Evolutionary conservation across 352 stramenopile species (phyloP).

Genomic region (Pythium insidiosum): DNA sequence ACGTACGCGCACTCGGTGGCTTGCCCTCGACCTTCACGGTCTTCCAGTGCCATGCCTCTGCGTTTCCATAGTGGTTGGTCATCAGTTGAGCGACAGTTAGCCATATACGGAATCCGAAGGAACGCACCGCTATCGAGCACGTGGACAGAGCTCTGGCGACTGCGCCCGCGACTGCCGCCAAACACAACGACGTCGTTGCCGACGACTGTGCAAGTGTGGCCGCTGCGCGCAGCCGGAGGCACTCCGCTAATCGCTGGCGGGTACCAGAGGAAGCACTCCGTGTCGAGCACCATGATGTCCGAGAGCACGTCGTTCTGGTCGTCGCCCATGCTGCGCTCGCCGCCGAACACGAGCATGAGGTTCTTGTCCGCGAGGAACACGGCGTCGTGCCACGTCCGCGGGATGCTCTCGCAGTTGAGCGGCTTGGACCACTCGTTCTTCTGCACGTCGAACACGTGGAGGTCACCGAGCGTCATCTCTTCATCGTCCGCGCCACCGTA

Average conservation of each 20-base stretch:
- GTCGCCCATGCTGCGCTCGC: slow-evolving; percentile 64
- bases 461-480: slow-evolving; percentile 69
- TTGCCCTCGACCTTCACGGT: slow-evolving; percentile 82
- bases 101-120: too few relatives aligned
- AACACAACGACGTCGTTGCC: slow-evolving; percentile 78
- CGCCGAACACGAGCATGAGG: slow-evolving; percentile 90
- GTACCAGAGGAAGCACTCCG: slow-evolving; percentile 92
- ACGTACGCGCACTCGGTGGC: slow-evolving; percentile 82
- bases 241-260: slow-evolving; percentile 78
- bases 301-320: slow-evolving; percentile 66
- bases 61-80: not conserved
- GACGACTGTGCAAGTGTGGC: slow-evolving; percentile 68
- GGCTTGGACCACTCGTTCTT: slow-evolving; percentile 70
- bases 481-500: slow-evolving; percentile 90
- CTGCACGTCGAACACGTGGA: slow-evolving; percentile 82
- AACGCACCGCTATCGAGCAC: slow-evolving; percentile 59
- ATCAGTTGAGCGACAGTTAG: too few relatives aligned
- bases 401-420: slow-evolving; percentile 86
- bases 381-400: slow-evolving; percentile 86
- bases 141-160: slow-evolving; percentile 64
- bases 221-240: slow-evolving; percentile 47
- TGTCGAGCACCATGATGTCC: slow-evolving; percentile 90
- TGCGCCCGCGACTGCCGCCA: slow-evolving; percentile 61
- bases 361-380: slow-evolving; percentile 86
- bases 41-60: slow-evolving; percentile 88